Conservation (phyloP, 441 rosid genomes). For the Rhodomyrtus psidioides region DNA sequence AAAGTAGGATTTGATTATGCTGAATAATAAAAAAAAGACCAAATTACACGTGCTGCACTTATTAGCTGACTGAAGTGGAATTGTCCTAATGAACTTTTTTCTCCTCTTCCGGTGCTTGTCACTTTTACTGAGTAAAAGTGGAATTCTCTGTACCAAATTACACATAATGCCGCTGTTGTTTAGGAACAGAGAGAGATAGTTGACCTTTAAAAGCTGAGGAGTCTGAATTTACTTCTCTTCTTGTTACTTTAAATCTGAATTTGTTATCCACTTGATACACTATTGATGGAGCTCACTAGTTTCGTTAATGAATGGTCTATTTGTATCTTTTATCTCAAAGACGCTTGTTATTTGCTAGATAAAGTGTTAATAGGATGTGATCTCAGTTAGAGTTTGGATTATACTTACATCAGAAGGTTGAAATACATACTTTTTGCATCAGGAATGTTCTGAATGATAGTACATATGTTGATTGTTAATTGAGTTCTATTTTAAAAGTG, state of each 20-base stretch:
- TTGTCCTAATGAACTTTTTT: neutral
- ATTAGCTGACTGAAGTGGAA: neutral
- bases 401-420: neutral
- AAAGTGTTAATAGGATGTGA: neutral
- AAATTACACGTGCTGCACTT: neutral
- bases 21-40: neutral
- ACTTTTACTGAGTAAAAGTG: neutral
- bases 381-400: neutral
- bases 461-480: neutral
- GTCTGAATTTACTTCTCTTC: neutral
- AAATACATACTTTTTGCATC: neutral
- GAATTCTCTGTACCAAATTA: no score
- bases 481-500: neutral
- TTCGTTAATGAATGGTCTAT: neutral
- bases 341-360: neutral
- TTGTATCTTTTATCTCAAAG: neutral
- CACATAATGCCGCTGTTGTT: neutral
- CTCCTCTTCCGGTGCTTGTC: neutral
- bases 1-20: neutral
- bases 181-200: neutral
- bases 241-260: neutral
- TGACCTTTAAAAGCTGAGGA: neutral
- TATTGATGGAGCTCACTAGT: neutral
- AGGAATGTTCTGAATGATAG: neutral
- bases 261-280: neutral